A percentile compares a stretch with the other conserved stretches of the same genome.
Evolutionary conservation across 257 asterid genomes (phyloP).

Genomic region (Osmanthus fragrans): DNA sequence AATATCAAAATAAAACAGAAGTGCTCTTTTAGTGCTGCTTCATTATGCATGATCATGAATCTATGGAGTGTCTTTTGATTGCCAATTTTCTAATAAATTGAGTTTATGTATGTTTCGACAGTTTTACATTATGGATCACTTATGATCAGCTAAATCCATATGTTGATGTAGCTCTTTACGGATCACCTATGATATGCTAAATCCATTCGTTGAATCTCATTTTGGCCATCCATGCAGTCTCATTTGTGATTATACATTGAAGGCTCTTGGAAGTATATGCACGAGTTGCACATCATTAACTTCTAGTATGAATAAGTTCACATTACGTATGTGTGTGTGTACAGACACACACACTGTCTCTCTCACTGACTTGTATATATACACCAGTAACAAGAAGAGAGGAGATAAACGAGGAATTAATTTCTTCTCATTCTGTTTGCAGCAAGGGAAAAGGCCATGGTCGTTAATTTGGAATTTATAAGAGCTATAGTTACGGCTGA

Average conservation of each 20-base stretch:
- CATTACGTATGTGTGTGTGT: background rate
- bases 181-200: background rate
- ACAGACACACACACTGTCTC: too few species aligned
- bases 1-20: background rate
- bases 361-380: too few species aligned
- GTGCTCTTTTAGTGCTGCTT: background rate
- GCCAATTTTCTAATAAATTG: background rate
- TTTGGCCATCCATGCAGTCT: background rate
- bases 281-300: background rate
- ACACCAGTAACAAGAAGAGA: background rate
- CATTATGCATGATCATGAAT: background rate
- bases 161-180: background rate
- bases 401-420: background rate
- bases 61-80: background rate
- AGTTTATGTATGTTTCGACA: background rate
- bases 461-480: slow-evolving; percentile 88
- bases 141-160: background rate
- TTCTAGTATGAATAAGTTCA: background rate
- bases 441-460: slow-evolving; percentile 99
- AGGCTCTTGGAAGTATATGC: background rate
- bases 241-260: background rate
- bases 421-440: slow-evolving; percentile 26
- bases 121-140: background rate
- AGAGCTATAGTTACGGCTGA: slow-evolving; percentile 95
- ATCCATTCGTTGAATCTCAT: background rate